Evolutionary conservation across 495 filamentous ascomycete species (phyloP).

Genomic region (Aspergillus leporis): DNA sequence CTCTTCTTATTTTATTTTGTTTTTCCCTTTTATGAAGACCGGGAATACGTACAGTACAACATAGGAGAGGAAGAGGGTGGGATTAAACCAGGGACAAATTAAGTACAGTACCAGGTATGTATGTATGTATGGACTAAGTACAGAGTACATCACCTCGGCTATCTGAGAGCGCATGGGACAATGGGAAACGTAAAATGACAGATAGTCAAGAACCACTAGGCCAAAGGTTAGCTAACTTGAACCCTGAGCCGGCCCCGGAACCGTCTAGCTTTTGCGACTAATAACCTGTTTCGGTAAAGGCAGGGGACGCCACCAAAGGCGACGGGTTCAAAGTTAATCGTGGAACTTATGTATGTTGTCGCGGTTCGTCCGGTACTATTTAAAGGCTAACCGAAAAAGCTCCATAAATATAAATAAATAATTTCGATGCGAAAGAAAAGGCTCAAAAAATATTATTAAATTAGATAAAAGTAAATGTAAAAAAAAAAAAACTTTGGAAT

Average conservation of each 20-base stretch:
- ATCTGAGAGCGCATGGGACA: constrained; percentile 8
- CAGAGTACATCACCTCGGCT: constrained; percentile 1
- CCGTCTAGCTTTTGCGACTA: background rate
- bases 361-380: constrained; percentile 2
- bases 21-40: background rate
- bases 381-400: background rate
- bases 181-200: background rate
- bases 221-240: background rate
- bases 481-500: background rate
- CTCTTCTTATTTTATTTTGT: too few species aligned
- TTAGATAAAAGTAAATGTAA: background rate
- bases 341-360: background rate
- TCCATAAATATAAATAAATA: background rate
- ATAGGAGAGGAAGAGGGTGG: background rate
- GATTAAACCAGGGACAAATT: background rate
- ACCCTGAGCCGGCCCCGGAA: background rate
- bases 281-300: background rate
- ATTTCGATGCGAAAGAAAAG: too few species aligned
- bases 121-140: background rate
- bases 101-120: background rate
- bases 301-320: background rate
- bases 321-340: constrained; percentile 5
- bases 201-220: background rate
- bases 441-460: too few species aligned
- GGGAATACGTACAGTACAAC: background rate